phyloP scores from a whole-genome alignment of 371 early-diverging fungal genomes.

The Sporodiniella umbellata region DNA sequence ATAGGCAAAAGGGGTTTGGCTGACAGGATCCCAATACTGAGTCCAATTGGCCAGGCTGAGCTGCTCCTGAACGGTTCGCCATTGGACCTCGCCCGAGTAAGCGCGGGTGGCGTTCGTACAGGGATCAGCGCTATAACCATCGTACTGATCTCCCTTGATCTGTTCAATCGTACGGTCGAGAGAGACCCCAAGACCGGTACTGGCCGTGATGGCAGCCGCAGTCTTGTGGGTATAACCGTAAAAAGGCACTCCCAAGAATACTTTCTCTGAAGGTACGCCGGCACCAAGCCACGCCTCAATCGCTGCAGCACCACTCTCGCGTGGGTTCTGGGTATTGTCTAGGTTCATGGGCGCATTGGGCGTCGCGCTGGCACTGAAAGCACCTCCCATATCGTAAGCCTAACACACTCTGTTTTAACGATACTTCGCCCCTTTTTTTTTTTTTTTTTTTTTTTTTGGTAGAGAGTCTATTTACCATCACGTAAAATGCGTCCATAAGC shows the following conservation, averaged over 20 bases:
- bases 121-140: constrained; percentile 19
- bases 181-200: constrained; percentile 7
- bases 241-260: constrained; percentile 59
- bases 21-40: constrained; percentile 34
- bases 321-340: constrained; percentile 5
- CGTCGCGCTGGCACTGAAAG: constrained; percentile 31
- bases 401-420: constrained; percentile 2
- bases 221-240: constrained; percentile 46
- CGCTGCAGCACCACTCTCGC: constrained; percentile 19
- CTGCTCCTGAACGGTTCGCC: constrained; percentile 10
- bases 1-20: constrained; percentile 55
- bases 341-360: constrained; percentile 63
- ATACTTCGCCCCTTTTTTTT: not conserved
- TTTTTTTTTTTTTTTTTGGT: not conserved
- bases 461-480: constrained; percentile 55
- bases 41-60: constrained; percentile 16
- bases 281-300: constrained; percentile 51
- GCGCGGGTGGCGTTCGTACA: constrained; percentile 14
- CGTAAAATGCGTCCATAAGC: constrained; percentile 55
- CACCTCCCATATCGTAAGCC: constrained; percentile 42
- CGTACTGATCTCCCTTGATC: constrained; percentile 25
- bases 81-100: constrained; percentile 25
- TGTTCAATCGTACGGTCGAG: constrained; percentile 9
- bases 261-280: constrained; percentile 50
- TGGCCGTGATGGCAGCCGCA: not conserved